phyloP scores from a whole-genome alignment of 1,139 yeast species.

The Meyerozyma guilliermondii region DNA sequence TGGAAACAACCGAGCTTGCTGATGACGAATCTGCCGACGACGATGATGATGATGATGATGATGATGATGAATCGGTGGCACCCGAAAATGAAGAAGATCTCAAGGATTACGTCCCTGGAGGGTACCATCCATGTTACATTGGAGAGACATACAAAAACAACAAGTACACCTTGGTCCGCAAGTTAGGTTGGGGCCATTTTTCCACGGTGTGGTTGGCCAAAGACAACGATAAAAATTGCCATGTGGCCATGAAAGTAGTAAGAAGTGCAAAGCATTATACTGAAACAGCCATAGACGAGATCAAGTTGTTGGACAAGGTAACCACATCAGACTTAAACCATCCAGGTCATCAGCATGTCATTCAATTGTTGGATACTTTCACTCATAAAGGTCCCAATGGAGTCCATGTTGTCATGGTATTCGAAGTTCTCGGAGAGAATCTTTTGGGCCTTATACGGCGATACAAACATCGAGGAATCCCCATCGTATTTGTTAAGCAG shows the following conservation, averaged over 20 bases:
- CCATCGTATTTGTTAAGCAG: conserved; percentile 31
- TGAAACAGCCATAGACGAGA: conserved; percentile 42
- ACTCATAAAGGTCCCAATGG: conserved; percentile 40
- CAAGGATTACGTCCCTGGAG: conserved; percentile 35
- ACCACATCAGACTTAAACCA: conserved; percentile 23
- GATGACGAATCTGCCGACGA: conserved; percentile 5
- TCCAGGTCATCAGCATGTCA: conserved; percentile 37
- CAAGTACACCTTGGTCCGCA: conserved; percentile 32
- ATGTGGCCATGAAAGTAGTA: conserved; percentile 41
- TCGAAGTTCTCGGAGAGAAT: conserved; percentile 41
- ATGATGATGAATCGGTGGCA: conserved; percentile 13
- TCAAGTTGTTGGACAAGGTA: conserved; percentile 30
- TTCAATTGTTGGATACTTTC: conserved; percentile 37
- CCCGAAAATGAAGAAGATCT: conserved; percentile 37
- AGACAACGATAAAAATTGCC: conserved; percentile 28
- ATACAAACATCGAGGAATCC: conserved; percentile 36
- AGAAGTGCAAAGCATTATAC: conserved; percentile 34
- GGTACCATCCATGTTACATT: conserved; percentile 38
- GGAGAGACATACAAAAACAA: conserved; percentile 33
- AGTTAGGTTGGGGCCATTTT: conserved; percentile 49
- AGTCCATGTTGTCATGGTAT: conserved; percentile 40
- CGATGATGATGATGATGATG: conserved; percentile 6
- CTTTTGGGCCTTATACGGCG: conserved; percentile 34
- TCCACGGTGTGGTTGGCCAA: conserved; percentile 49
- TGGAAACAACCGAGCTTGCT: not conserved